Conservation (phyloP, 2,329 filamentous ascomycete genomes). For the Lasiodiplodia gonubiensis region DNA sequence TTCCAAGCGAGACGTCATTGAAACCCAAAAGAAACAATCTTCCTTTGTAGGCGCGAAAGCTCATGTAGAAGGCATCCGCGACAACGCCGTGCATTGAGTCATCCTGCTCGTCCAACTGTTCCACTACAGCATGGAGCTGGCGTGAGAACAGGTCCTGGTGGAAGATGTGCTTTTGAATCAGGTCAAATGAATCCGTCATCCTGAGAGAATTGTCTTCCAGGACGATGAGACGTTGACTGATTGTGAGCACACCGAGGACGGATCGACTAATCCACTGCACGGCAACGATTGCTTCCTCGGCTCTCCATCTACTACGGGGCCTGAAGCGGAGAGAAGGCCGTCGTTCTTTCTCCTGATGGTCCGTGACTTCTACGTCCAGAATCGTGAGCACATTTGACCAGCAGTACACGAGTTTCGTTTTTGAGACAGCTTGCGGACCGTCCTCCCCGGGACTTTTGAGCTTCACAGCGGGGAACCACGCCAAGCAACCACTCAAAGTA, state of each 20-base stretch:
- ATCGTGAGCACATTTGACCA: constrained; percentile 99
- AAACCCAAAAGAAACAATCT: constrained; percentile 91
- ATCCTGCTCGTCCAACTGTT: constrained; percentile 86
- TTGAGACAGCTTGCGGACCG: constrained; percentile 72
- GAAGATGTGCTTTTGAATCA: constrained; percentile 90
- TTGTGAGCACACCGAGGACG: constrained; percentile 87
- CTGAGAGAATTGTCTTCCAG: constrained; percentile 87
- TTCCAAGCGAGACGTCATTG: constrained; percentile 89
- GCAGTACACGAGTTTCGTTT: constrained; percentile 91
- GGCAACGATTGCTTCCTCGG: constrained; percentile 92
- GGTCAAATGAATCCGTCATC: constrained; percentile 92
- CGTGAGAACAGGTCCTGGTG: constrained; percentile 88
- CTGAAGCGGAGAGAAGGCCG: constrained; percentile 79
- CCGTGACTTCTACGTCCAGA: constrained; percentile 80
- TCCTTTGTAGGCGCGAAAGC: constrained; percentile 93
- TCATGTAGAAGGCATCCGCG: constrained; percentile 98
- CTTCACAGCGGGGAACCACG: constrained; percentile 97
- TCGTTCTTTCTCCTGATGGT: constrained; percentile 72
- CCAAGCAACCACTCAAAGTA: constrained; percentile 89
- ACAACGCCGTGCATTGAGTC: constrained; percentile 92
- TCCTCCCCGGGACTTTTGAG: constrained; percentile 76
- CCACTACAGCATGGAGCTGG: constrained; percentile 83
- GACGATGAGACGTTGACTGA: constrained; percentile 90
- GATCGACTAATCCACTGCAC: constrained; percentile 97
- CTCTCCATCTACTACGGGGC: constrained; percentile 85